A percentile compares a stretch with the other conserved stretches of the same genome.
phyloP scores from a whole-genome alignment of 345 rosid species.

The Garcia nutans region DNA sequence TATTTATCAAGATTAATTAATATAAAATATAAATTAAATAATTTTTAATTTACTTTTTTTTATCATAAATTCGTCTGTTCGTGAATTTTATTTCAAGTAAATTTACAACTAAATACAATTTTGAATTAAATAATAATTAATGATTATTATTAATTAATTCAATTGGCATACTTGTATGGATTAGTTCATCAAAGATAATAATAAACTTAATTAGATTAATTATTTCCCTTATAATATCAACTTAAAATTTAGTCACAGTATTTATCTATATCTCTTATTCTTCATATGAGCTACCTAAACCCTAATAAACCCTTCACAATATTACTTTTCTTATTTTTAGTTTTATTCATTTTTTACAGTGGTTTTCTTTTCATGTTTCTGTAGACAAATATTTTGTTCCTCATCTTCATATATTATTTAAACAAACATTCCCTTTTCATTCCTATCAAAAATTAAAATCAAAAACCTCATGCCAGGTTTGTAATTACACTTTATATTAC shows the following conservation, averaged over 20 bases:
- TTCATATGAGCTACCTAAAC: conserved; percentile 52
- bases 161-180: no score
- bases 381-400: conserved; percentile 20
- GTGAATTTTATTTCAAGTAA: no score
- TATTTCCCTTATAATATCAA: conserved; percentile 13
- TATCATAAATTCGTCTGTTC: no score
- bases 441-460: background rate
- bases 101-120: no score
- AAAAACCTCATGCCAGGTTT: conserved; percentile 11
- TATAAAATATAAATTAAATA: no score
- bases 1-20: no score
- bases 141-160: no score
- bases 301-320: conserved; percentile 38
- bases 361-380: conserved; percentile 42
- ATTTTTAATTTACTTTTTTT: no score
- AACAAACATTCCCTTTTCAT: conserved; percentile 25
- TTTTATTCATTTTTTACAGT: background rate
- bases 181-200: no score
- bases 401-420: conserved; percentile 28
- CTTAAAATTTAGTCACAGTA: conserved; percentile 2
- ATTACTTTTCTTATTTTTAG: conserved; percentile 11
- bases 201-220: background rate
- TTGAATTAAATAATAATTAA: no score
- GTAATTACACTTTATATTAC: background rate
- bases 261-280: conserved; percentile 27